Base-by-base conservation (phyloP, 768 basidiomycete genomes). In the Mycena filopes region DNA sequence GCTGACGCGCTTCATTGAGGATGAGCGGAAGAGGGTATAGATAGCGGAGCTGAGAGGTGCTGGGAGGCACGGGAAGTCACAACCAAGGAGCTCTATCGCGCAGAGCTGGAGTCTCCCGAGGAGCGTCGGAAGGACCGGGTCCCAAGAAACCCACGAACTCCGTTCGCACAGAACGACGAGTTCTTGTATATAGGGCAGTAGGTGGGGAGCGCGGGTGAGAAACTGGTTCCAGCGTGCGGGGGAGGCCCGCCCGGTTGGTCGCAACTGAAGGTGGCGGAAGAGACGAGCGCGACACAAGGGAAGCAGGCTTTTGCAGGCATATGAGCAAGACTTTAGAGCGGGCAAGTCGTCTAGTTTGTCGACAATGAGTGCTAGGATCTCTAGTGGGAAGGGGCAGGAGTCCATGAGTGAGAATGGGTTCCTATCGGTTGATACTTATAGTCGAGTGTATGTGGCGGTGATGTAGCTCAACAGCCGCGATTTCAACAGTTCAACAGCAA, bases 111-210 rank as follows among this genome's bases (percentile, higher is more conserved):
- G 50, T 48, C 59, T 54, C 13, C 26, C 51, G 8, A 67, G 55
- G 8, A 67, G 55, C 3, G 60, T n/a, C 15, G 61, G 55, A 15
- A 67, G 56, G 23, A 58, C 21, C 38, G 60, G 50, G 33, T 62
- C 55, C 60, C 60, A 67, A 6, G 61, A 58, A 13, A 67, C 57
- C 66, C 66, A 67, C 21, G 60, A 63, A 25, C 66, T 67, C 25
- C 66, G 66, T 13, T 67, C 61, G 50, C 66, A 67, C 4, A 53
- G 46, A 15, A 67, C 33, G 2, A 11, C 20, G 11, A 67, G 56
- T 16, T 48, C 49, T n/a, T 53, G 33, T 15, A 67, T 57, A 29
- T 60, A 60, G 4, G 56, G 25, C 8, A 42, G 31, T 9, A 67
- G 29, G 23, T 63, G 56, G 1, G 55, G 55, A 1, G 57, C 36